Evolutionary conservation across 371 early-diverging fungal species (phyloP).

Genomic region (Edhazardia aedis): DNA sequence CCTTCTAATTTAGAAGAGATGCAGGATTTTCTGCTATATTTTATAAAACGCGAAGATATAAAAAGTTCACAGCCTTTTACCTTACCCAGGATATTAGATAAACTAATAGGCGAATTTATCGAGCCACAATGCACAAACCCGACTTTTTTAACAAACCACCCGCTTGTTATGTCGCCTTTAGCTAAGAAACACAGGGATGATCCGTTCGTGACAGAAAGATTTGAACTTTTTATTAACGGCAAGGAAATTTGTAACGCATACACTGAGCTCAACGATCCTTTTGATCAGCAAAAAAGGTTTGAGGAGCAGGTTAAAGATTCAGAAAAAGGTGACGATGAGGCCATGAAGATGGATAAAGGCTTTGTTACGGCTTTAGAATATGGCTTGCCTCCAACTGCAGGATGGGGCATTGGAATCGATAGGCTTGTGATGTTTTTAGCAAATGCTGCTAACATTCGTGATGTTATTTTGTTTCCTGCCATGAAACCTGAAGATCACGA

Average conservation of each 20-base stretch:
- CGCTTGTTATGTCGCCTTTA: constrained; percentile 90
- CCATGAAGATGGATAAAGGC: constrained; percentile 85
- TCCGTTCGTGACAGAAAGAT: constrained; percentile 82
- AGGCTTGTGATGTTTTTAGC: constrained; percentile 94
- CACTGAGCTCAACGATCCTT: constrained; percentile 90
- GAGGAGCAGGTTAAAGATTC: constrained; percentile 81
- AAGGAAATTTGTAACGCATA: constrained; percentile 95
- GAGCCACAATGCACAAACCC: constrained; percentile 80
- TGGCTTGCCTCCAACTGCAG: constrained; percentile 90
- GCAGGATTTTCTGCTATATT: constrained; percentile 61
- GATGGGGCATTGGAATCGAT: constrained; percentile 93
- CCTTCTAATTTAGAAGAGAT: too few species aligned
- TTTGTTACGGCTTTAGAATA: constrained; percentile 88
- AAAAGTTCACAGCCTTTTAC: constrained; percentile 80
- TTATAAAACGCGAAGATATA: constrained; percentile 68
- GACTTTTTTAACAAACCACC: constrained; percentile 86
- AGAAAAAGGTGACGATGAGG: constrained; percentile 94
- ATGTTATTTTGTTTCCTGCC: constrained; percentile 78
- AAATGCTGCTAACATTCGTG: constrained; percentile 85
- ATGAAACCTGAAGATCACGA: constrained; percentile 48
- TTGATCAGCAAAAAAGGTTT: constrained; percentile 82
- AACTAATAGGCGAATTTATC: constrained; percentile 83
- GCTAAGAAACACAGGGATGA: constrained; percentile 82
- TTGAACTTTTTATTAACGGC: constrained; percentile 90
- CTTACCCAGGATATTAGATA: constrained; percentile 75